Conservation (phyloP, 805 yeast genomes). For the Metschnikowia amazonensis region DNA sequence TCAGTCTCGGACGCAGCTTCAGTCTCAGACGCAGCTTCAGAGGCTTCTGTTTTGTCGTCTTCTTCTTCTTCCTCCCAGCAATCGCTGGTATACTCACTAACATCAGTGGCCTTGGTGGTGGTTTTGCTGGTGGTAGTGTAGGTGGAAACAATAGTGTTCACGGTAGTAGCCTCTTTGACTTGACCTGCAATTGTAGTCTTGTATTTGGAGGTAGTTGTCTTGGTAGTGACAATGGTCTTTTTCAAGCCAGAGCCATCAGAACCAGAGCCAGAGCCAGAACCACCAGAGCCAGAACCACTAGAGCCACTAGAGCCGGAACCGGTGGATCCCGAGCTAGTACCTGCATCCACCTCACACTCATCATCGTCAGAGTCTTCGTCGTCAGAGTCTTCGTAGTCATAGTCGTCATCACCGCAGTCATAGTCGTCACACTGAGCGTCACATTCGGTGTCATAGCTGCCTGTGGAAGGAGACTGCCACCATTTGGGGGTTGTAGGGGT, state of each 20-base stretch:
- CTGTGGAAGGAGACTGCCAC: slow-evolving; percentile 14
- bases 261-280: slow-evolving; percentile 4
- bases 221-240: slow-evolving; percentile 12
- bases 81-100: slow-evolving; percentile 12
- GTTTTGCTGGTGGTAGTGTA: slow-evolving; percentile 7
- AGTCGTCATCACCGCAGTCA: slow-evolving; percentile 19
- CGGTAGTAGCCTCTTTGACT: slow-evolving; percentile 9
- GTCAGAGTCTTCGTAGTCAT: slow-evolving; percentile 17
- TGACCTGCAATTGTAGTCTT: slow-evolving; percentile 16
- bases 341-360: slow-evolving; percentile 5
- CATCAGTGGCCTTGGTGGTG: slow-evolving; percentile 8
- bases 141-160: slow-evolving; percentile 12
- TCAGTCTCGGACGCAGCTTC: slow-evolving; percentile 3
- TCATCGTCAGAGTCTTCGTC: slow-evolving; percentile 14
- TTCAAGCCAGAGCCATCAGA: slow-evolving; percentile 4
- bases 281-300: background rate
- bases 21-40: slow-evolving; percentile 3
- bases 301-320: slow-evolving; percentile 1
- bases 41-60: slow-evolving; percentile 7
- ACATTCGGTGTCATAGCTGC: slow-evolving; percentile 14
- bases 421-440: slow-evolving; percentile 16
- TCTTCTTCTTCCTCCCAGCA: slow-evolving; percentile 16
- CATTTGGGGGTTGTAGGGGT: slow-evolving; percentile 11
- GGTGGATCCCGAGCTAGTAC: slow-evolving; percentile 3
- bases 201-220: slow-evolving; percentile 10